Evolutionary conservation across 2,329 filamentous ascomycete species (phyloP), one percentile per base, ranked within the genome.

Genomic region (Lecanosticta acicola): DNA sequence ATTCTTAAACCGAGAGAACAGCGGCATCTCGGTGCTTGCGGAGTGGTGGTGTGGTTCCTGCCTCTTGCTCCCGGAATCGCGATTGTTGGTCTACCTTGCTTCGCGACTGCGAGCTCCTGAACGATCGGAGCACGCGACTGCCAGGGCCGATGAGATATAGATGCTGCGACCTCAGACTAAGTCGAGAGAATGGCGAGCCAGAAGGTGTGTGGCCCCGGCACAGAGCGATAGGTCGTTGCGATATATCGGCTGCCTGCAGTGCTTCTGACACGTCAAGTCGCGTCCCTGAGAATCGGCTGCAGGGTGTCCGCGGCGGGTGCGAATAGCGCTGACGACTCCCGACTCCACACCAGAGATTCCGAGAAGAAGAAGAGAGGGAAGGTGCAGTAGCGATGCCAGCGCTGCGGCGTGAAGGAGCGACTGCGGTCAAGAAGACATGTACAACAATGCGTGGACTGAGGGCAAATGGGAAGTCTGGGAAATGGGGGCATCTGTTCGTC

Each of bases 1-100:
- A 71, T 79, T 78, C 75, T 87, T 88, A 68, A 91, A 79, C 48
- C 72, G 75, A 48, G 76, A 77, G 61, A 81, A 78, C 62, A 80
- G 78, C 45, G 77, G 70, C 76, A 80, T 79, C 38, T 32, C 55
- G 40, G 20, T 32, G 11, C 14, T 10, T 43, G 43, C 13, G 11
- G 39, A 14, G 24, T 41, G 24, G n/a, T 32, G 16, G 9, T 8
- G 39, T 32, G 24, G n/a, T n/a, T n/a, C n/a, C n/a, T n/a, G n/a
- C n/a, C n/a, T 29, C 24, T 29, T 29, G 24, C 24, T 11, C 7
- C 24, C 24, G 24, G 24, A 29, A 29, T 11, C 11, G 24, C 24
- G 24, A 41, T 29, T 11, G 11, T 5, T 29, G 7, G 18, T 41
- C 21, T 20, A 32, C 39, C 24, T 26, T 32, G 39, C 10, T 29